phyloP scores from a whole-genome alignment of 1,139 yeast genomes.

The Saccharomyces uvarum region DNA sequence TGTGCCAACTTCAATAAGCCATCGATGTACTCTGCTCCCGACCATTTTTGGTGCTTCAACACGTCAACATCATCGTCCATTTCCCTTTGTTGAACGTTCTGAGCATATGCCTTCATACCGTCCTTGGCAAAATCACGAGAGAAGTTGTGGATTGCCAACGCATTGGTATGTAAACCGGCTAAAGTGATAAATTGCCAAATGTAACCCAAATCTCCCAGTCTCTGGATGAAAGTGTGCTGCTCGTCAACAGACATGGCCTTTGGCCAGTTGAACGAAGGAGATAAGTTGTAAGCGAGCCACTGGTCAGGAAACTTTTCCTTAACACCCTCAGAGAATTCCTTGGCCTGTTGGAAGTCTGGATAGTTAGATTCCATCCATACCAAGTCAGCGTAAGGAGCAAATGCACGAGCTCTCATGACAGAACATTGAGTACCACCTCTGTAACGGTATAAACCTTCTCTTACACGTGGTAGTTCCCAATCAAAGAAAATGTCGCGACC shows the following conservation, averaged over 20 bases:
- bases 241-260: constrained; percentile 82
- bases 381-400: constrained; percentile 90
- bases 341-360: constrained; percentile 90
- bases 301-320: constrained; percentile 74
- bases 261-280: constrained; percentile 98
- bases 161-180: constrained; percentile 96
- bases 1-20: constrained; percentile 81
- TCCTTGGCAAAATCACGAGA: constrained; percentile 67
- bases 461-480: constrained; percentile 94
- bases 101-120: constrained; percentile 96
- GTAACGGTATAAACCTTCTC: constrained; percentile 97
- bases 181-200: constrained; percentile 97
- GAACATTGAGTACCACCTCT: constrained; percentile 97
- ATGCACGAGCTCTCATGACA: constrained; percentile 93
- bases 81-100: constrained; percentile 78
- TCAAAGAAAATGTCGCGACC: constrained; percentile 85
- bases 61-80: constrained; percentile 88
- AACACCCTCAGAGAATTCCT: constrained; percentile 90
- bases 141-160: constrained; percentile 82
- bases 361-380: constrained; percentile 98
- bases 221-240: constrained; percentile 82
- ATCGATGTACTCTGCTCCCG: constrained; percentile 97
- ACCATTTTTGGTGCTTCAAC: constrained; percentile 97
- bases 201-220: constrained; percentile 85
- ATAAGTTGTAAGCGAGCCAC: constrained; percentile 93